Base-by-base conservation (phyloP, 2,329 filamentous ascomycete genomes). In the Aspergillus aculeatus region DNA sequence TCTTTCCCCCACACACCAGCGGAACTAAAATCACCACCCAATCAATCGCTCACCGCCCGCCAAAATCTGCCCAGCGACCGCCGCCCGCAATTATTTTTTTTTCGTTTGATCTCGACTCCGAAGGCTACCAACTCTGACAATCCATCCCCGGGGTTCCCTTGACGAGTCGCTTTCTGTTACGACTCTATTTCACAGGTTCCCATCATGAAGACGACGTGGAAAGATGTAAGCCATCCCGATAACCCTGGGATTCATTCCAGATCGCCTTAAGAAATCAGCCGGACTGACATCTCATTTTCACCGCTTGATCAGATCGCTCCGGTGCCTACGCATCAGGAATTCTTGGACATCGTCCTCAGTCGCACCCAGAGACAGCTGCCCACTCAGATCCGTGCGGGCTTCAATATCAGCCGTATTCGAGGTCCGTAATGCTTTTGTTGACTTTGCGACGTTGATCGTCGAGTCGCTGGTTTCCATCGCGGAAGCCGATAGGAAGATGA, bases 311-410 rank as follows among this genome's bases (percentile, higher is more conserved):
- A 80, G 74, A 96, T 96, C 70, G 88, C 90, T 64, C 91, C 92
- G 66, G 91, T 96, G 67, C 94, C 94, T 60, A 96, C 91, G 71
- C 89, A 89, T 77, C 89, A 96, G 82, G 95, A 99, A 80, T 98
- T 99, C 74, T 84, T 99, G 70, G 95, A 99, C 79, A 97, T 99
- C 76, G 93, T 98, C 66, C 85, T 99, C 71, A 96, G 91, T 73
- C 85, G 95, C 69, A 97, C 92, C 4, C 94, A 98, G 83, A 86
- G 94, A 73, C 89, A 94, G 64, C 83, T 99, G 65, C 95, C 95
- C 14, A 99, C 92, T 52, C 92, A 97, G 82, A 98, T 99, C 75
- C 87, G 95, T 71, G 87, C 93, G 47, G 95, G 95, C 61, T 99
- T 99, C 84, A 90, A 96, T 79, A 97, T 98, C 75, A 91, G 87